phyloP scores from a whole-genome alignment of 495 filamentous ascomycete species.

The Clavariopsis aquatica region DNA sequence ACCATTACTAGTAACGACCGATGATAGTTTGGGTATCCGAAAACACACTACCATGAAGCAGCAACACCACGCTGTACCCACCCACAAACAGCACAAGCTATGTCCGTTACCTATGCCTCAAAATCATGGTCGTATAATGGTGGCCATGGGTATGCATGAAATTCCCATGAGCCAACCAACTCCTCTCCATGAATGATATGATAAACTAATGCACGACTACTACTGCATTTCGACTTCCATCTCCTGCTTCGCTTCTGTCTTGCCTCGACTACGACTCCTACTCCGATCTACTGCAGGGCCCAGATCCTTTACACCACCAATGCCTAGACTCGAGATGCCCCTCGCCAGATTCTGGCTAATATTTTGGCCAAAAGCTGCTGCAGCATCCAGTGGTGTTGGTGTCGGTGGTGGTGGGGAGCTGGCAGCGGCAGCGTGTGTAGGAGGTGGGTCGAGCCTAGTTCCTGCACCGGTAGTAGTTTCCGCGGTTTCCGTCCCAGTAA shows the following conservation, averaged over 20 bases:
- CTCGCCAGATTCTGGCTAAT: constrained; percentile 21
- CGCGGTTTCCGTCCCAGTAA: constrained; percentile 31
- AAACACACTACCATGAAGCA: too few relatives aligned
- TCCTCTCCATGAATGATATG: not conserved
- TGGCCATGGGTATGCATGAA: too few relatives aligned
- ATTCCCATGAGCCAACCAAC: not conserved
- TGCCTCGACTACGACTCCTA: constrained; percentile 14
- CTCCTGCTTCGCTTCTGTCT: constrained; percentile 20
- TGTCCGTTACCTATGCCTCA: too few relatives aligned
- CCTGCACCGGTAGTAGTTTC: constrained; percentile 29
- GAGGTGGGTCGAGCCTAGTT: constrained; percentile 15
- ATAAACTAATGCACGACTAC: not conserved
- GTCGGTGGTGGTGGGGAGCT: not conserved
- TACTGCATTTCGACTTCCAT: constrained; percentile 41
- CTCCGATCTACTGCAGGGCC: constrained; percentile 11
- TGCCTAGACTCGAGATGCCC: constrained; percentile 23
- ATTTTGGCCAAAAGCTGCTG: constrained; percentile 15
- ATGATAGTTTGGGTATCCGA: too few relatives aligned
- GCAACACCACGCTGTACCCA: too few relatives aligned
- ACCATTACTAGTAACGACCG: too few relatives aligned
- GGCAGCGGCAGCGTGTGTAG: not conserved
- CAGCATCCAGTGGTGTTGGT: not conserved
- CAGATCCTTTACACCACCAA: constrained; percentile 2
- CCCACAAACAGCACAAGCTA: too few relatives aligned
- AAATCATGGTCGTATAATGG: too few relatives aligned